Base-by-base conservation (phyloP, 1,284 basidiomycete genomes). In the Ganoderma multipileum region DNA sequence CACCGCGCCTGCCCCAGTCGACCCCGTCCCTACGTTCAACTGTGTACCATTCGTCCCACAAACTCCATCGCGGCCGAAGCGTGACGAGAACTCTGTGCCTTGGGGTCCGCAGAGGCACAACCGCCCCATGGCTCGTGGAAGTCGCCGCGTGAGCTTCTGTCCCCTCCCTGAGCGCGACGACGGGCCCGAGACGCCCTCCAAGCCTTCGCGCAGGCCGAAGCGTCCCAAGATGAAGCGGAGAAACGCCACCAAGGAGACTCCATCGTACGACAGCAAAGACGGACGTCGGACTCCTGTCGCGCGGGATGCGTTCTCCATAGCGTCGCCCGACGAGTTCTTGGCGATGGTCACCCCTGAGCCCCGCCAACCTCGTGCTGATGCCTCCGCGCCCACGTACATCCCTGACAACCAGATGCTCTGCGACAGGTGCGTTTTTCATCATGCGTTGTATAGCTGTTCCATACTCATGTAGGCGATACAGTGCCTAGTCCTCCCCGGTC, bases 21-120 rank as follows among this genome's bases (percentile, higher is more conserved):
- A 39, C n/a, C 57, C 36, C 14, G 28, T 30, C 28, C 57, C 33
- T 4, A 23, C 20, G 8, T 23, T 20, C 33, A 39, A 4, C 20
- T 36, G 18, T 58, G 20, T 9, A 20, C 28, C 57, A 58, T 38
- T 30, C 57, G 16, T 55, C 18, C 52, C 52, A 33, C 52, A 58
- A 38, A 58, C 57, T 11, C 57, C 57, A 4, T 33, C 57, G 18
- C 18, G 36, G 8, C 57, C 33, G 12, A 58, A n/a, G 20, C 30
- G n/a, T 12, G 57, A 38, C n/a, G 57, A 58, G 57, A 36, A 58
- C 57, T 12, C 57, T n/a, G 57, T 58, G 4, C 57, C 57, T 2
- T 58, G 57, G 33, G 57, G 57, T 33, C 57, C 57, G 3, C 57
- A 58, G n/a, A 58, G 57, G 57, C 30, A 58, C 33, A 58, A 58